A percentile compares a stretch with the other conserved stretches of the same genome.
phyloP scores from a whole-genome alignment of 345 rosid genomes.

The Syzygium aqueum region DNA sequence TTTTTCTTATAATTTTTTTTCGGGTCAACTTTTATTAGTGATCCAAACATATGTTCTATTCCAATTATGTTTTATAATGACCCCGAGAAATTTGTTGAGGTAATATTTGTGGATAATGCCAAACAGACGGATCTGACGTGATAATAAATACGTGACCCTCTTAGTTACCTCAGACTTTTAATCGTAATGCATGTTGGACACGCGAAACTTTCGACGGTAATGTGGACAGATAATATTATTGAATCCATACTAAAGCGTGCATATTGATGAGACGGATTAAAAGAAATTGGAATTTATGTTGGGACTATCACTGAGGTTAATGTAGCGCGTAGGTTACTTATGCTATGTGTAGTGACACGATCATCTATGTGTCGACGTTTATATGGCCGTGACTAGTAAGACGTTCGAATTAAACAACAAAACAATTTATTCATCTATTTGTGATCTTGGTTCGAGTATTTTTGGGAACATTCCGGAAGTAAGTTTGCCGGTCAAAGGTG shows the following conservation, averaged over 20 bases:
- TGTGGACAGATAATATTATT: fast-evolving
- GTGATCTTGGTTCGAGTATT: not conserved
- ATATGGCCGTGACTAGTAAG: not conserved
- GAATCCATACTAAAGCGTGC: fast-evolving
- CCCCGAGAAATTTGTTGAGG: not conserved
- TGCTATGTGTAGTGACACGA: not conserved
- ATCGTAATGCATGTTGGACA: fast-evolving
- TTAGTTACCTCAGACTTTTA: not conserved
- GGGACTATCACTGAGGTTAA: not conserved
- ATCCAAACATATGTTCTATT: too few species aligned
- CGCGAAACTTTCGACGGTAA: fast-evolving
- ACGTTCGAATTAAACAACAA: fast-evolving
- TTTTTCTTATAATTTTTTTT: too few species aligned
- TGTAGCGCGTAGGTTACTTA: not conserved
- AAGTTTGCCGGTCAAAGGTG: not conserved
- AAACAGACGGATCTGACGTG: fast-evolving
- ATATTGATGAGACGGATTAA: fast-evolving
- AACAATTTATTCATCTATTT: not conserved
- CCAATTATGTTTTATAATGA: not conserved
- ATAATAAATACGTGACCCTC: too few species aligned
- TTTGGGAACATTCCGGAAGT: fast-evolving
- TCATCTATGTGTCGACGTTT: not conserved
- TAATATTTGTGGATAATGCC: not conserved
- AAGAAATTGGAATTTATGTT: not conserved
- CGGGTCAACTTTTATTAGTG: too few species aligned